Evolutionary conservation across 2,329 filamentous ascomycete species (phyloP).

Genomic region (Lecanicillium sp.): DNA sequence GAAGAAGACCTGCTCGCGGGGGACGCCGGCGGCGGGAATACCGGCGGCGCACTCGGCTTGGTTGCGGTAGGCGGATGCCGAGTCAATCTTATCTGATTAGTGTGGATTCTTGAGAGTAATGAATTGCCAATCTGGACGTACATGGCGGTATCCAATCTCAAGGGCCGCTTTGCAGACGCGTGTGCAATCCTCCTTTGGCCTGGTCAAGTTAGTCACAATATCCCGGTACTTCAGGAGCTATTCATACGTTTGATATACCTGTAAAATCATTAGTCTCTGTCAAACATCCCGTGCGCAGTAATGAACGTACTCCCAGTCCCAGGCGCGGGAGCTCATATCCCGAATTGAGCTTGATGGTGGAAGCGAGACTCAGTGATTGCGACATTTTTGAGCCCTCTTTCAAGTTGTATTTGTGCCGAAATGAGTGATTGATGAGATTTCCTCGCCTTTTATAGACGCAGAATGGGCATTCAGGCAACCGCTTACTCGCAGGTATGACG

Average conservation of each 20-base stretch:
- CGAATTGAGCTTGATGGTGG: slow-evolving; percentile 47
- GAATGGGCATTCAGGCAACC: too few relatives aligned
- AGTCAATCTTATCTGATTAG: slow-evolving; percentile 39
- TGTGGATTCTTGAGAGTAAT: background rate
- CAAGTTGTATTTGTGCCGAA: too few relatives aligned
- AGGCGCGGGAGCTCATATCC: slow-evolving; percentile 47
- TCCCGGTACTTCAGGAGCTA: background rate
- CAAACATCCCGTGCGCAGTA: background rate
- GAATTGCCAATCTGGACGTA: slow-evolving; percentile 20
- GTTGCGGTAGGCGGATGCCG: slow-evolving; percentile 46
- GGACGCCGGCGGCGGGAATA: slow-evolving; percentile 35
- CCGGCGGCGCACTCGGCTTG: slow-evolving; percentile 43
- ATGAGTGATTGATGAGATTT: too few relatives aligned
- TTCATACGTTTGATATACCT: slow-evolving; percentile 50
- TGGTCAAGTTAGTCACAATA: slow-evolving; percentile 17
- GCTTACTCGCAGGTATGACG: too few relatives aligned
- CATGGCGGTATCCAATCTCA: slow-evolving; percentile 48
- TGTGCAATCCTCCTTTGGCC: slow-evolving; percentile 25
- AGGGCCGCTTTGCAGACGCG: slow-evolving; percentile 41
- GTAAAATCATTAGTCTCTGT: slow-evolving; percentile 8
- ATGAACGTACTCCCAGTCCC: slow-evolving; percentile 46
- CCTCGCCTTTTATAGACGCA: too few relatives aligned
- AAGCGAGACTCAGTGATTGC: slow-evolving; percentile 38
- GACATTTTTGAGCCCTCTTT: too few relatives aligned
- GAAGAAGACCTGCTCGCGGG: slow-evolving; percentile 47